These are phyloP conservation scores for Penicillium sclerotigenum DNA, from an alignment of 2,329 filamentous ascomycete species.

Conservation along the genomic window DNA sequence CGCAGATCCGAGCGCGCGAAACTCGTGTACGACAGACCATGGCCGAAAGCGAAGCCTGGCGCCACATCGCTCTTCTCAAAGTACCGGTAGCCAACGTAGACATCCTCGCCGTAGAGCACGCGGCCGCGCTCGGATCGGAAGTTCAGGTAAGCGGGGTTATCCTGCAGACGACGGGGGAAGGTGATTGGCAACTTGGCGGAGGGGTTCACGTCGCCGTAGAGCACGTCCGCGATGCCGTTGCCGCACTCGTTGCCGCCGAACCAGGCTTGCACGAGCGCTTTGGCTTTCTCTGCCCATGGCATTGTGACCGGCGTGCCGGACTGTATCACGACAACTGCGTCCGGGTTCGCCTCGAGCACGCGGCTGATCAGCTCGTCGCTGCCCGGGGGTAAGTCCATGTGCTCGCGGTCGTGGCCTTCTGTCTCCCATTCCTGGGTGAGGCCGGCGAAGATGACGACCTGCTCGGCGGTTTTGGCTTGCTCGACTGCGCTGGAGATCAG, in stretches of 20 bases:
- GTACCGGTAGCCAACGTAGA: conserved; percentile 78
- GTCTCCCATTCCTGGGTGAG: conserved; percentile 80
- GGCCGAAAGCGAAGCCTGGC: conserved; percentile 73
- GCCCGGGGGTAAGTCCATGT: conserved; percentile 56
- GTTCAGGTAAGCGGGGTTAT: conserved; percentile 75
- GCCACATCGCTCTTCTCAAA: conserved; percentile 68
- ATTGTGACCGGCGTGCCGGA: conserved; percentile 66
- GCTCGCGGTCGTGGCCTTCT: conserved; percentile 62
- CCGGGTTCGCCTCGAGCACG: conserved; percentile 64
- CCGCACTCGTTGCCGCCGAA: conserved; percentile 85
- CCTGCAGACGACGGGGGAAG: conserved; percentile 65
- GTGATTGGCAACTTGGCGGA: conserved; percentile 71
- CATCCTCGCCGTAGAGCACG: conserved; percentile 73
- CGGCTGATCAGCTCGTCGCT: conserved; percentile 60
- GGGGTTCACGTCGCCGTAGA: conserved; percentile 72
- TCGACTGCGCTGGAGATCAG: conserved; percentile 65
- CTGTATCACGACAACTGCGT: conserved; percentile 71
- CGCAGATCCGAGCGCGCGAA: conserved; percentile 57
- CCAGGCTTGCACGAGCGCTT: conserved; percentile 71
- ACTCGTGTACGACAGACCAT: conserved; percentile 73
- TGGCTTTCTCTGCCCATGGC: conserved; percentile 46
- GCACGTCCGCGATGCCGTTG: conserved; percentile 73
- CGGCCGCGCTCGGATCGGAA: conserved; percentile 67
- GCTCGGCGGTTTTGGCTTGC: conserved; percentile 66
- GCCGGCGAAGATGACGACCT: conserved; percentile 74